Evolutionary conservation across 2,329 filamentous ascomycete species (phyloP), one percentile per base, ranked within the genome.

Genomic region (Coleophoma cylindrospora): DNA sequence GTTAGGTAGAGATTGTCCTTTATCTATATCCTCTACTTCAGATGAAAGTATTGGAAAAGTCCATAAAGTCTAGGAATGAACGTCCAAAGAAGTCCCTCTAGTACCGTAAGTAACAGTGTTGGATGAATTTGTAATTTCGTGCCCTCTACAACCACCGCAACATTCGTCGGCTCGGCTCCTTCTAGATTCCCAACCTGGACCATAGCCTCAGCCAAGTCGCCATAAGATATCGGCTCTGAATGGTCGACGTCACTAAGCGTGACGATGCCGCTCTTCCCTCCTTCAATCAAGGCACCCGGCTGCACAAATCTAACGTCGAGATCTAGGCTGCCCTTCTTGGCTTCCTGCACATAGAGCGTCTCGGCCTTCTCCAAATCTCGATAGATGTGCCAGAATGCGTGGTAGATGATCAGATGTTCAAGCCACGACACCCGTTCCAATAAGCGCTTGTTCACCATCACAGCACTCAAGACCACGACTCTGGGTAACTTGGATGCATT

Each of bases 401-500:
- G 36, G 12, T 38, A 38, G 7, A 38, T 38, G 3, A 38, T 9
- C 7, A 14, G 12, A 13, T 38, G 36, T 7, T n/a, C 7, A 2
- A 38, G 36, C 36, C 15, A n/a, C 6, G 36, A 17, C 1, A n/a
- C 36, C 13, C 5, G 2, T 7, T 38, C 15, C 4, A 3, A 38
- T 6, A 38, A 12, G 12, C 6, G 7, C 13, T 38, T 14, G 11
- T 38, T 38, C 3, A 38, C 36, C 15, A 17, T n/a, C 36, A 17
- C 36, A 14, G 36, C 13, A 38, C 36, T 38, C 36, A 38, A 38
- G 12, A 38, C 36, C 6, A 76, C 57, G 0, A 77, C 53, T 49
- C 68, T 68, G 0, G 73, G 73, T 4, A 66, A 22, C 4, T 56
- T 54, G 4, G 14, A 14, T 2, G 45, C 40, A 1, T 34, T 9